Evolutionary conservation across 2,329 filamentous ascomycete species (phyloP).

Genomic region (Colletotrichum plurivorum): DNA sequence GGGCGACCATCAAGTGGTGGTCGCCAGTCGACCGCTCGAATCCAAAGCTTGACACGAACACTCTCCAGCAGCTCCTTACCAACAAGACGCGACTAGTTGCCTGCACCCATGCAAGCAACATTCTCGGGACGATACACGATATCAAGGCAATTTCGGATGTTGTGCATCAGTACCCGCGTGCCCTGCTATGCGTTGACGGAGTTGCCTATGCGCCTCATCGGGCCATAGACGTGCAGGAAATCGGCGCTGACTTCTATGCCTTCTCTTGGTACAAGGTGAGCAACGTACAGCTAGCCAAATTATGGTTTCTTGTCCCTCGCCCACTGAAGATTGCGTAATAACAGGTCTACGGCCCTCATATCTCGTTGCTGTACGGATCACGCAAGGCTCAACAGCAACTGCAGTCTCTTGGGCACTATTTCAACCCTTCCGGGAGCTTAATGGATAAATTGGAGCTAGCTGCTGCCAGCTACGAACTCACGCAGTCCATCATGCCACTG

Average conservation of each 20-base stretch:
- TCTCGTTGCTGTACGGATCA: constrained; percentile 78
- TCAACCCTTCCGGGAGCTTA: constrained; percentile 72
- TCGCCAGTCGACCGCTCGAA: constrained; percentile 63
- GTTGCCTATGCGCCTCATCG: constrained; percentile 84
- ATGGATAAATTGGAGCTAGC: constrained; percentile 78
- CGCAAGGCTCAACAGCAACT: constrained; percentile 68
- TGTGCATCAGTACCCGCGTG: constrained; percentile 63
- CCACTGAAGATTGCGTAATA: background rate
- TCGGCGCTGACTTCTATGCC: constrained; percentile 81
- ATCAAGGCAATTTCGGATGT: constrained; percentile 67
- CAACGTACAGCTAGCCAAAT: background rate
- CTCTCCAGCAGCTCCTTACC: background rate
- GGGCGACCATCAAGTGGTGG: constrained; percentile 80
- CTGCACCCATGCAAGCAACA: constrained; percentile 81
- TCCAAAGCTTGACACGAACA: constrained; percentile 59
- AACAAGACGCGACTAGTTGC: constrained; percentile 76
- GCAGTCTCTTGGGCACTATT: constrained; percentile 73
- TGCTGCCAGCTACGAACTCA: constrained; percentile 78
- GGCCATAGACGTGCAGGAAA: constrained; percentile 74
- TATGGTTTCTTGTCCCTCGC: too few species aligned
- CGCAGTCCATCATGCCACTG: constrained; percentile 62
- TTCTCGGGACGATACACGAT: constrained; percentile 79
- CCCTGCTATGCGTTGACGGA: constrained; percentile 80
- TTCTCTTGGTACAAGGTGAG: constrained; percentile 82
- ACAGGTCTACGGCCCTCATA: constrained; percentile 79